Conservation (phyloP, 2,329 filamentous ascomycete species). For the Huntiella omanensis region DNA sequence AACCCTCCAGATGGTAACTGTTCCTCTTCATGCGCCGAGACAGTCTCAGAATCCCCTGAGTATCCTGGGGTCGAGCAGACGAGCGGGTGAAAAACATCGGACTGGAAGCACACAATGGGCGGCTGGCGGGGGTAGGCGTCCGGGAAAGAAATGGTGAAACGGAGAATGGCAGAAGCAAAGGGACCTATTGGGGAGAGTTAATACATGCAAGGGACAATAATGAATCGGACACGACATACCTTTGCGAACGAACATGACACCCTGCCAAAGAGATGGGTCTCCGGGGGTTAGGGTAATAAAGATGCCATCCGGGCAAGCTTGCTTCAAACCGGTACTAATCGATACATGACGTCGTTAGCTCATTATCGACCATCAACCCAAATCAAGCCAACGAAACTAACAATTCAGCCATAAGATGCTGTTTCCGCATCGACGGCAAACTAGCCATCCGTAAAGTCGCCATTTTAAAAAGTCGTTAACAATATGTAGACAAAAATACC, state of each 20-base stretch:
- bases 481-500: background rate
- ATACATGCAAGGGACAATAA: background rate
- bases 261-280: constrained; percentile 67
- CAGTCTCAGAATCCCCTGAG: constrained; percentile 53
- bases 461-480: constrained; percentile 19
- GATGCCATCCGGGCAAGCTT: constrained; percentile 67
- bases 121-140: constrained; percentile 59
- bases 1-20: constrained; percentile 75
- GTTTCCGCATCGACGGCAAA: constrained; percentile 43
- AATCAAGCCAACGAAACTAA: constrained; percentile 20
- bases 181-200: constrained; percentile 39
- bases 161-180: constrained; percentile 69
- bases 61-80: constrained; percentile 88
- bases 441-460: constrained; percentile 24
- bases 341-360: background rate
- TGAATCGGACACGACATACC: constrained; percentile 31
- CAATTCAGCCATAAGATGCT: constrained; percentile 71
- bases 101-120: constrained; percentile 72
- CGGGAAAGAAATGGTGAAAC: constrained; percentile 80
- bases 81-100: constrained; percentile 87
- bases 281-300: constrained; percentile 72
- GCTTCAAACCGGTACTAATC: constrained; percentile 56
- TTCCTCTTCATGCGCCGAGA: constrained; percentile 69
- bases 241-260: constrained; percentile 78
- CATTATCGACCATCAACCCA: background rate